Percentiles rank a stretch among this genome's conserved stretches.
These are phyloP conservation scores for Podospora appendiculata DNA, from an alignment of 495 filamentous ascomycete species.

Conservation along the genomic window DNA sequence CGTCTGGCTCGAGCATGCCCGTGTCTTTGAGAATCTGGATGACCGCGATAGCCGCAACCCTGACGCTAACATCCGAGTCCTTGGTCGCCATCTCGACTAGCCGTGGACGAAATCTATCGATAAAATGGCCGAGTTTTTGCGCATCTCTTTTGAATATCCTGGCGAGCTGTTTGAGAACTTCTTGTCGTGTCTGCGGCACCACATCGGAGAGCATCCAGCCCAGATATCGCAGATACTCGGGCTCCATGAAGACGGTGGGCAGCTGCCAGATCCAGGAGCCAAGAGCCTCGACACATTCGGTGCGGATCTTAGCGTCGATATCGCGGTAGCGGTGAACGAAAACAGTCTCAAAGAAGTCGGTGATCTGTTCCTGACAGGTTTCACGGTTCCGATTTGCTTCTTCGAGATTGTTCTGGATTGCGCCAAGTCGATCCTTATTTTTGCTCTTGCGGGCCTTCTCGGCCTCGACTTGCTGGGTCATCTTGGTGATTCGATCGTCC, in stretches of 20 bases:
- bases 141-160: slow-evolving; percentile 73
- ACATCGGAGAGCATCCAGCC: slow-evolving; percentile 90
- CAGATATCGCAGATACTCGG: slow-evolving; percentile 80
- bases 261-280: slow-evolving; percentile 80
- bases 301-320: slow-evolving; percentile 77
- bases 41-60: slow-evolving; percentile 69
- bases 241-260: slow-evolving; percentile 80
- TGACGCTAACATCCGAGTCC: slow-evolving; percentile 70
- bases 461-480: slow-evolving; percentile 74
- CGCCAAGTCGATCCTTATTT: slow-evolving; percentile 46
- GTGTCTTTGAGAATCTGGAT: slow-evolving; percentile 74
- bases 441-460: slow-evolving; percentile 66
- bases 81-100: slow-evolving; percentile 86
- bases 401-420: slow-evolving; percentile 57
- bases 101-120: slow-evolving; percentile 78
- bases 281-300: slow-evolving; percentile 75
- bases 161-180: slow-evolving; percentile 73
- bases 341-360: slow-evolving; percentile 78
- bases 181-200: slow-evolving; percentile 56
- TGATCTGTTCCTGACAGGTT: slow-evolving; percentile 57
- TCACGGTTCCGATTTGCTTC: slow-evolving; percentile 58
- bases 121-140: slow-evolving; percentile 74
- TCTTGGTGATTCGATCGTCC: slow-evolving; percentile 55
- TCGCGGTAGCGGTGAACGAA: slow-evolving; percentile 95
- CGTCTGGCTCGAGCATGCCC: slow-evolving; percentile 80